A percentile compares a stretch with the other conserved stretches of the same genome.
Evolutionary conservation across 768 basidiomycete species (phyloP).

Genomic region (Crucibulum laeve): DNA sequence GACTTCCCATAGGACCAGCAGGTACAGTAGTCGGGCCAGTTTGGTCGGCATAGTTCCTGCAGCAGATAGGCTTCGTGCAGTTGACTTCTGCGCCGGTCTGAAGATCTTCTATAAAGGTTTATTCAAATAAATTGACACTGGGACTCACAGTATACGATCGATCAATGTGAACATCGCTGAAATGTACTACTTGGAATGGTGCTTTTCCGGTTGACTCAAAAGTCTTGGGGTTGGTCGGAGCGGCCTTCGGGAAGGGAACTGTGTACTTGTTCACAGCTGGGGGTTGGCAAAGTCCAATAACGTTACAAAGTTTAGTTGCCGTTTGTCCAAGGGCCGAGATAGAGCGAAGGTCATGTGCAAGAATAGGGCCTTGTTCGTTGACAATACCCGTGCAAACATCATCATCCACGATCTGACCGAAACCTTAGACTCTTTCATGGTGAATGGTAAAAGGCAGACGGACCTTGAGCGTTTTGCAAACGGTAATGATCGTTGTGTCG

Average conservation of each 20-base stretch:
- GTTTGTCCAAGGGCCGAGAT: constrained; percentile 44
- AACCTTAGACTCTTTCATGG: background rate
- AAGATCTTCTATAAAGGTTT: background rate
- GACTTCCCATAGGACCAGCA: constrained; percentile 45
- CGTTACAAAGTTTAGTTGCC: constrained; percentile 50
- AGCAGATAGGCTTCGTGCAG: constrained; percentile 64
- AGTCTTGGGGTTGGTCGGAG: constrained; percentile 28
- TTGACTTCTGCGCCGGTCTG: constrained; percentile 49
- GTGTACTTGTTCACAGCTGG: constrained; percentile 39
- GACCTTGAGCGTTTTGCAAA: constrained; percentile 42
- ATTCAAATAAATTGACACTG: background rate
- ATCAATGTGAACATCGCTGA: constrained; percentile 64
- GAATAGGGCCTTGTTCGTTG: constrained; percentile 47
- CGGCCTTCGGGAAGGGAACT: constrained; percentile 40
- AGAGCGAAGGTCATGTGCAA: constrained; percentile 50
- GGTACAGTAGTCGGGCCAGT: constrained; percentile 30
- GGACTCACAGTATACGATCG: constrained; percentile 42
- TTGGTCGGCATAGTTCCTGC: constrained; percentile 43
- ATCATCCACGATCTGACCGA: constrained; percentile 40
- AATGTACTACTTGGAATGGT: constrained; percentile 54
- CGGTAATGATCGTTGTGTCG: constrained; percentile 31
- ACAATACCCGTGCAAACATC: constrained; percentile 57
- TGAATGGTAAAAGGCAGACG: constrained; percentile 2
- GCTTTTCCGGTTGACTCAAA: constrained; percentile 31
- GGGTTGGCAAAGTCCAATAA: constrained; percentile 50